phyloP scores from a whole-genome alignment of 257 asterid species.

The Solanum ossicruentum region DNA sequence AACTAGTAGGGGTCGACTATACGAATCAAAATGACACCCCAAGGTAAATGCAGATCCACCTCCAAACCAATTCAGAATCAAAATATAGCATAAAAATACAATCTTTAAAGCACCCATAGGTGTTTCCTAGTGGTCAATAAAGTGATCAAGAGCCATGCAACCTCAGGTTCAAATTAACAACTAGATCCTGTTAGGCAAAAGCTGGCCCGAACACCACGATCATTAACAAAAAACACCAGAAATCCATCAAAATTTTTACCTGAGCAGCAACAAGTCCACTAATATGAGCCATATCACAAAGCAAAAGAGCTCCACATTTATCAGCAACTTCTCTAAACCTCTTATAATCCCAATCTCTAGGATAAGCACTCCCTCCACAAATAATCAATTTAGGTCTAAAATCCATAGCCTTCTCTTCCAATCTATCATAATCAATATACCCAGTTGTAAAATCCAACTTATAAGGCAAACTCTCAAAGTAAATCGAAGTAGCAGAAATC shows the following conservation, averaged over 20 bases:
- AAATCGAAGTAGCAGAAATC: slow-evolving; percentile 82
- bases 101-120: background rate
- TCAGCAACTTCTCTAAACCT: slow-evolving; percentile 28
- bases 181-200: background rate
- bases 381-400: slow-evolving; percentile 36
- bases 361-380: slow-evolving; percentile 40
- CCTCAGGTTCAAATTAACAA: background rate
- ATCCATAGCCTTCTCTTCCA: slow-evolving; percentile 37
- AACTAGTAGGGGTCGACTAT: background rate
- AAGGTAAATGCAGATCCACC: background rate
- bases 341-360: slow-evolving; percentile 39
- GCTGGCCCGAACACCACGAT: background rate
- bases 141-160: background rate
- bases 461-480: slow-evolving; percentile 85
- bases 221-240: background rate
- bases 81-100: background rate
- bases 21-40: background rate
- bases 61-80: background rate
- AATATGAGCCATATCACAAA: slow-evolving; percentile 34
- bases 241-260: background rate
- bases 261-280: slow-evolving; percentile 40
- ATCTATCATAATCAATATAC: slow-evolving; percentile 23
- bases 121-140: background rate
- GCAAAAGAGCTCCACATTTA: slow-evolving; percentile 31
- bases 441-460: slow-evolving; percentile 22